Evolutionary conservation across 2,329 filamentous ascomycete genomes (phyloP).

Genomic region (Colletotrichum endophyticum): DNA sequence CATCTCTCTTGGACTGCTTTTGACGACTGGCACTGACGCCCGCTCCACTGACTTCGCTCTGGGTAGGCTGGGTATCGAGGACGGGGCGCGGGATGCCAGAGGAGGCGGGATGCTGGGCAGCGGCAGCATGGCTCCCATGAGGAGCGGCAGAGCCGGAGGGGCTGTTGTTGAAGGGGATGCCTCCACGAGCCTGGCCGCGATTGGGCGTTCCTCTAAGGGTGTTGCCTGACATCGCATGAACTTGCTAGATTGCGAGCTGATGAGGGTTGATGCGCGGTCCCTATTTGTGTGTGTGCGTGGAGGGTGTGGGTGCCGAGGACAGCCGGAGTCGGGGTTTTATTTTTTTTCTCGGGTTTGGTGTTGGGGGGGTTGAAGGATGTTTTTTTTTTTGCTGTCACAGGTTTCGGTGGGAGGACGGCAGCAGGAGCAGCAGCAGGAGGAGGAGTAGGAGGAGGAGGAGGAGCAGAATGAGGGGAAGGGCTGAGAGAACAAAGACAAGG

Average conservation of each 20-base stretch:
- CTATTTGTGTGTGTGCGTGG: neutral
- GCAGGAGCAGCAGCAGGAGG: neutral
- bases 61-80: constrained; percentile 60
- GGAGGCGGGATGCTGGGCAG: constrained; percentile 21
- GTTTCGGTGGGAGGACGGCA: neutral
- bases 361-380: neutral
- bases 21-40: constrained; percentile 91
- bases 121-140: neutral
- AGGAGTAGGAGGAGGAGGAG: neutral
- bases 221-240: constrained; percentile 57
- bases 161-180: constrained; percentile 66
- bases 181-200: constrained; percentile 62
- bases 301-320: constrained; percentile 8
- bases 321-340: neutral
- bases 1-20: constrained; percentile 97
- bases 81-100: constrained; percentile 78
- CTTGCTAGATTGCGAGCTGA: constrained; percentile 44
- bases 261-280: constrained; percentile 13
- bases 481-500: neutral
- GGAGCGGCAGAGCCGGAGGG: constrained; percentile 34
- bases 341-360: neutral
- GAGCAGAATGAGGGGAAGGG: neutral
- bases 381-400: neutral
- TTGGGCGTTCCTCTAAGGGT: constrained; percentile 75
- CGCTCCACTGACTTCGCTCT: constrained; percentile 65